Base-by-base conservation (phyloP, 164 flowering plant species). In the Cinnamomum micranthum region DNA sequence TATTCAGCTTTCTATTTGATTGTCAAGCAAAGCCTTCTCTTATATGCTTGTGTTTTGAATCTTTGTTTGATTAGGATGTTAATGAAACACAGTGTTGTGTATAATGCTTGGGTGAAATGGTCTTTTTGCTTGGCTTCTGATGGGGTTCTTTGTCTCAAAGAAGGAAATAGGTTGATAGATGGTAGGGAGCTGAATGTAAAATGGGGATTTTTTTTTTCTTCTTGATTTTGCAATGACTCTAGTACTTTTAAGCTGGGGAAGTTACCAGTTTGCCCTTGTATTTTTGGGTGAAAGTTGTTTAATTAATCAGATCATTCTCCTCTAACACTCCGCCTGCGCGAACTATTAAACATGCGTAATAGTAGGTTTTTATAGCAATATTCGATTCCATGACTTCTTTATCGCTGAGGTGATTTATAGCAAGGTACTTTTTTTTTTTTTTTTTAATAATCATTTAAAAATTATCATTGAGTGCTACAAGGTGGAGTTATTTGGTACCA, bases 191-290 rank as follows among this genome's bases (percentile, higher is more conserved):
- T 55, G 71, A 67, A 23, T 22, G 65, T 55, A 51, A 74, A 74
- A 72, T 4, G 62, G 68, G 76, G 35, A 31, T 31, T 31, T 31
- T 31, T 31, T 31, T 31, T 6, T 4, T 27, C 27, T 22, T 66
- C 50, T 65, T 62, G 50, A 58, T 19, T 71, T 59, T 81, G 70
- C 77, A 64, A 83, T 71, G 69, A 62, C 23, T 70, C 14, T n/a
- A 7, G 27, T 24, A 22, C 65, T 41, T 33, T 65, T 58, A 24
- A 65, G 50, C 14, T 14, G 33, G 11, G 47, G 63, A 69, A 72
- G 81, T 82, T 77, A 85, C 88, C 9, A 31, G 17, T 69, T 35
- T 85, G 77, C 81, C 89, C 87, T 81, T 80, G 76, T 28, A 35
- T 0, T 17, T 15, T 1, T n/a, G 10, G 47, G 47, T 41, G 47